Evolutionary conservation across 2,329 filamentous ascomycete genomes (phyloP).

Genomic region (Huntiella bhutanensis): DNA sequence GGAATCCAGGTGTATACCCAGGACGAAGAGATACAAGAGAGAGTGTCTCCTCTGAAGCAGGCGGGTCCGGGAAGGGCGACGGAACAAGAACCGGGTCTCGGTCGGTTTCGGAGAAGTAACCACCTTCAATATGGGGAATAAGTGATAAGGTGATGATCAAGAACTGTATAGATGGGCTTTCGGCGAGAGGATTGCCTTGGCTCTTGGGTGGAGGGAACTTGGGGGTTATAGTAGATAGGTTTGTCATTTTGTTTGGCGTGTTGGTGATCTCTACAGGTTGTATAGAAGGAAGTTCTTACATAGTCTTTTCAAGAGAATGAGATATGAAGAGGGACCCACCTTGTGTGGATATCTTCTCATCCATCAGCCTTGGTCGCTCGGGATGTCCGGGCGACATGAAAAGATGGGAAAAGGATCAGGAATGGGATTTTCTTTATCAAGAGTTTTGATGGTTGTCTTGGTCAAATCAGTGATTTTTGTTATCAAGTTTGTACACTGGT

Average conservation of each 20-base stretch:
- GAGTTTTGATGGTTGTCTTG: not conserved
- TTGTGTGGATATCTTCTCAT: not conserved
- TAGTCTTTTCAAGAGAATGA: not conserved
- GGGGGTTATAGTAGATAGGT: constrained; percentile 11
- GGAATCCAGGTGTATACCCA: constrained; percentile 22
- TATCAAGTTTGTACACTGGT: too few relatives aligned
- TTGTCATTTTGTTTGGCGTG: not conserved
- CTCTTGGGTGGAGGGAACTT: constrained; percentile 7
- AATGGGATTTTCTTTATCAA: not conserved
- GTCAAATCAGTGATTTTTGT: too few relatives aligned
- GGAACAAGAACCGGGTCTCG: constrained; percentile 30
- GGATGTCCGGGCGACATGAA: not conserved
- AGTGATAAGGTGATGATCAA: constrained; percentile 26
- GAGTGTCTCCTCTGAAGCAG: constrained; percentile 20
- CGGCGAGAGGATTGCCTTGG: constrained; percentile 2
- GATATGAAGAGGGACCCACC: not conserved
- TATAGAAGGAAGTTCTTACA: not conserved
- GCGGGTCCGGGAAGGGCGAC: constrained; percentile 28
- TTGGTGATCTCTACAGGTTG: not conserved
- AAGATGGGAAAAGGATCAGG: not conserved
- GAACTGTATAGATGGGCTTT: constrained; percentile 10
- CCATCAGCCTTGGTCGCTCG: not conserved
- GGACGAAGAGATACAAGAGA: constrained; percentile 18
- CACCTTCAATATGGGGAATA: constrained; percentile 40
- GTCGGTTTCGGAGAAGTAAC: constrained; percentile 46